Evolutionary conservation across 78 protist species (phyloP), one percentile per base, ranked within the genome.

Genomic region (Cyanophora paradoxa): DNA sequence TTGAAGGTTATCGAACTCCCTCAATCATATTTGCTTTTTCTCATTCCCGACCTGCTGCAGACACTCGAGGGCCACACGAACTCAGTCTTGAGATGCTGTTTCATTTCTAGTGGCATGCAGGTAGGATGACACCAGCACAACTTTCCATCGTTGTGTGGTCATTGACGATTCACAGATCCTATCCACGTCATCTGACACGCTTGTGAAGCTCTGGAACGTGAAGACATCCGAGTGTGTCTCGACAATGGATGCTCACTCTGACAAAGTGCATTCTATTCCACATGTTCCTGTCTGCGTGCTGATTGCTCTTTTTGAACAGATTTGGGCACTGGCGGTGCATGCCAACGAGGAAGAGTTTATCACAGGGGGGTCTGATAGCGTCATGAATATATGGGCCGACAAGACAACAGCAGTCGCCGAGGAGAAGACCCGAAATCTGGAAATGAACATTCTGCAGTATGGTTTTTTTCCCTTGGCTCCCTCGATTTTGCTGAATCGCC

Each of bases 1-100:
- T 57, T 92, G 28, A n/a, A n/a, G n/a, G n/a, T n/a, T n/a, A n/a
- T n/a, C n/a, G n/a, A n/a, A n/a, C n/a, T n/a, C n/a, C n/a, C n/a
- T n/a, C n/a, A n/a, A n/a, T n/a, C n/a, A n/a, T n/a, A n/a, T n/a
- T n/a, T n/a, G n/a, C n/a, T n/a, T n/a, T n/a, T n/a, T n/a, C n/a
- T n/a, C n/a, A n/a, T n/a, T n/a, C n/a, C n/a, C n/a, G n/a, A n/a
- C n/a, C n/a, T n/a, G n/a, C n/a, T n/a, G n/a, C 64, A 20, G 78
- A 88, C 92, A 7, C 65, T 90, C 22, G 93, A 90, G 73, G 95
- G 93, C 34, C 96, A 93, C 56, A 33, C 59, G 30, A 76, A 74
- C 68, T 61, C 85, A 5, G 90, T 90, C 39, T 57, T 90, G 19
- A 68, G 54, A n/a, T 77, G 78, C 20, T 26, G 76, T 17, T 87